These are phyloP conservation scores for Cutaneotrichosporon spelunceum DNA, from an alignment of 1,284 basidiomycete species.

Conservation along the genomic window DNA sequence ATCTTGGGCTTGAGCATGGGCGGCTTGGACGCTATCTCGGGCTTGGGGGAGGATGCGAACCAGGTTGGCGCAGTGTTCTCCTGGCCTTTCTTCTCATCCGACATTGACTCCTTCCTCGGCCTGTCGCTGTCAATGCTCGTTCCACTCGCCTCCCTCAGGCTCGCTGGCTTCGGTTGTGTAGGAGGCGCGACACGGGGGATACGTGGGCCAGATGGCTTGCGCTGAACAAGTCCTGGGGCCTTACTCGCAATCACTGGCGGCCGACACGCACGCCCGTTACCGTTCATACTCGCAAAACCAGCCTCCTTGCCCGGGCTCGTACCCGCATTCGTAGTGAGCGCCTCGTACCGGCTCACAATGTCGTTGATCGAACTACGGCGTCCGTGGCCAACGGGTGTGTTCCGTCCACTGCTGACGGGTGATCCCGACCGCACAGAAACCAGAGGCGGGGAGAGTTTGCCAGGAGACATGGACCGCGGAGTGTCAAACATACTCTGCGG, in stretches of 20 bases:
- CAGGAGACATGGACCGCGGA: neutral
- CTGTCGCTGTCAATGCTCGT: neutral
- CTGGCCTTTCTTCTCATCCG: neutral
- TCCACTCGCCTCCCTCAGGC: slow-evolving; percentile 1
- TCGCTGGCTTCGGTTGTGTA: slow-evolving; percentile 12
- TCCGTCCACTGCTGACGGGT: slow-evolving; percentile 1
- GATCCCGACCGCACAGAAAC: slow-evolving; percentile 4
- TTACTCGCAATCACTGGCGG: slow-evolving; percentile 35
- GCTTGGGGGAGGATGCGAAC: neutral
- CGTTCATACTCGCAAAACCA: slow-evolving; percentile 1
- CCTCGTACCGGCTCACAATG: slow-evolving; percentile 44
- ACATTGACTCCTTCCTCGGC: slow-evolving; percentile 10
- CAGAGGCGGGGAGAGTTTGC: neutral
- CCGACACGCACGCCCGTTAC: slow-evolving; percentile 4
- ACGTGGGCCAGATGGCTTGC: slow-evolving; percentile 23
- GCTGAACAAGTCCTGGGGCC: slow-evolving; percentile 25
- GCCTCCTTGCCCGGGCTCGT: slow-evolving; percentile 12
- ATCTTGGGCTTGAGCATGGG: slow-evolving; percentile 1
- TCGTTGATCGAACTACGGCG: slow-evolving; percentile 47
- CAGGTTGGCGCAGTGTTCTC: neutral
- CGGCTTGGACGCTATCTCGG: slow-evolving; percentile 1
- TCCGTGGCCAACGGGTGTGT: slow-evolving; percentile 19
- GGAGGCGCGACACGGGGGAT: slow-evolving; percentile 1
- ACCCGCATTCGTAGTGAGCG: slow-evolving; percentile 25
- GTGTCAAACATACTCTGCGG: slow-evolving; percentile 14